Evolutionary conservation across 768 basidiomycete species (phyloP).

Genomic region (Chiua virens): DNA sequence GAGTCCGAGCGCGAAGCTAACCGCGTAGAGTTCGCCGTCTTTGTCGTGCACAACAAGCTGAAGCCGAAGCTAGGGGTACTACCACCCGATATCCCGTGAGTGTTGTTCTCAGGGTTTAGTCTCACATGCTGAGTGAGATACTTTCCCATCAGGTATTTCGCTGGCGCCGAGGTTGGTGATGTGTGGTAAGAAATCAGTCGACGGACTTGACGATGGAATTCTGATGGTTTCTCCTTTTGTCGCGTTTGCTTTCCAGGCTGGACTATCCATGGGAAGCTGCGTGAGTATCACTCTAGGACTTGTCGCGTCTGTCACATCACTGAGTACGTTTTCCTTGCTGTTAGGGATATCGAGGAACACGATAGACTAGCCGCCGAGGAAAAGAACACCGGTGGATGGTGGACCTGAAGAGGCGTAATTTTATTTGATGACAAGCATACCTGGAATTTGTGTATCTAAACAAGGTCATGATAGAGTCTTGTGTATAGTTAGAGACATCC

Average conservation of each 20-base stretch:
- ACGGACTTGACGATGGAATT: constrained; percentile 1
- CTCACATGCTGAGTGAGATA: constrained; percentile 4
- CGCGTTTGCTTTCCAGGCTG: constrained; percentile 48
- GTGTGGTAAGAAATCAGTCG: constrained; percentile 56
- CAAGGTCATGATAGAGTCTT: too few relatives aligned
- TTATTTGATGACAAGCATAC: neutral
- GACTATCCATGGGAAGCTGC: constrained; percentile 84
- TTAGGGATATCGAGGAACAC: constrained; percentile 75
- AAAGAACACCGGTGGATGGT: constrained; percentile 19
- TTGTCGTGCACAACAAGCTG: constrained; percentile 93
- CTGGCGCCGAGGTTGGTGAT: constrained; percentile 72
- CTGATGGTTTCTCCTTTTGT: constrained; percentile 14
- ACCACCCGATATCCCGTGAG: constrained; percentile 64
- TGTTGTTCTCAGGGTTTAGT: constrained; percentile 1
- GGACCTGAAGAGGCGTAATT: neutral
- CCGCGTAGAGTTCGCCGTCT: constrained; percentile 84
- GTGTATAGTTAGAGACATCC: too few relatives aligned
- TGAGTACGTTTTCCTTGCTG: constrained; percentile 1
- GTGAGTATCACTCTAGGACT: constrained; percentile 41
- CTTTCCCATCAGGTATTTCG: constrained; percentile 60
- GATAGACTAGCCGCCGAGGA: constrained; percentile 58
- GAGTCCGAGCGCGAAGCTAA: constrained; percentile 73
- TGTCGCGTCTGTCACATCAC: neutral
- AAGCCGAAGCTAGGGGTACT: constrained; percentile 82
- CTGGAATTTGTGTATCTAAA: neutral